Conservation (phyloP, 345 rosid genomes). For the Gossypium bickii region DNA sequence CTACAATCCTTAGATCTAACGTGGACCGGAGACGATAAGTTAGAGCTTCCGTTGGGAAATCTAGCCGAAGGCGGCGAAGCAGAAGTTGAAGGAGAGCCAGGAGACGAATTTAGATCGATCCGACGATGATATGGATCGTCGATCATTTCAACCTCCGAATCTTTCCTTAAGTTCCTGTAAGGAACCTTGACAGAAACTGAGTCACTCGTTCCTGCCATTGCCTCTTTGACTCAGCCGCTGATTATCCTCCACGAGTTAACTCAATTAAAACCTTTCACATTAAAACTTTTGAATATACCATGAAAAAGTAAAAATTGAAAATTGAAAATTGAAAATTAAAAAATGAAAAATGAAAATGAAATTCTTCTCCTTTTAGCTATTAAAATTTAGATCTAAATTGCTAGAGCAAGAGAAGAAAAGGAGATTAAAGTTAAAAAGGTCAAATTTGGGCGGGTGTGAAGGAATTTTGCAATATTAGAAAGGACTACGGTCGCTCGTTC, state of each 20-base stretch:
- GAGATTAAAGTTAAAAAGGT: background rate
- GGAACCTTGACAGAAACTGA: conserved; percentile 43
- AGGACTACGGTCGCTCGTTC: background rate
- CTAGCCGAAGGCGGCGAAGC: conserved; percentile 15
- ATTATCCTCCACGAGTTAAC: background rate
- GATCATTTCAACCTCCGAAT: conserved; percentile 69
- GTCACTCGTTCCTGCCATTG: conserved; percentile 44
- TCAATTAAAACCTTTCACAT: conserved; percentile 10
- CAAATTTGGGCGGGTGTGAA: conserved; percentile 19
- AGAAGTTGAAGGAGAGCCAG: conserved; percentile 25
- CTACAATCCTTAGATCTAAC: conserved; percentile 43
- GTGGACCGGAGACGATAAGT: conserved; percentile 13
- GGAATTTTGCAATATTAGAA: background rate
- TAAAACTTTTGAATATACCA: background rate
- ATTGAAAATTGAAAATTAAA: no score
- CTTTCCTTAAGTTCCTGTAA: conserved; percentile 73
- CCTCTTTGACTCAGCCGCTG: conserved; percentile 14
- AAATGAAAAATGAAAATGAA: background rate
- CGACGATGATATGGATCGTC: conserved; percentile 29
- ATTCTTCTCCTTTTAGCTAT: background rate
- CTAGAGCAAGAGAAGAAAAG: conserved; percentile 1
- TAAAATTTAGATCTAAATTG: conserved; percentile 6
- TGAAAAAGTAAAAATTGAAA: background rate
- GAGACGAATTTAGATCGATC: conserved; percentile 32
- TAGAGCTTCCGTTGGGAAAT: conserved; percentile 22